Conservation (phyloP, 371 early-diverging fungal genomes). For the Mortierella sp. region DNA sequence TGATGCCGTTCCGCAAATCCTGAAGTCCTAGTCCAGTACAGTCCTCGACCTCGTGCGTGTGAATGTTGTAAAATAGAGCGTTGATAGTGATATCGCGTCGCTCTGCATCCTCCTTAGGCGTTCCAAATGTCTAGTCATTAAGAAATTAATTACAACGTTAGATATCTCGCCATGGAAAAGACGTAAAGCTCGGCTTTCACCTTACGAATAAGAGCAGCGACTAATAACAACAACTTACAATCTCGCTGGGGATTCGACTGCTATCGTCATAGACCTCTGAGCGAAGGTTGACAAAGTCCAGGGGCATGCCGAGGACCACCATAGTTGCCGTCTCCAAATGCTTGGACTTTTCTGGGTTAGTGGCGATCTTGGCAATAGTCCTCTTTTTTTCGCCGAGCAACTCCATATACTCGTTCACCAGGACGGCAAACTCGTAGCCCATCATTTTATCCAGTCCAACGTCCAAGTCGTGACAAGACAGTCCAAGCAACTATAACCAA, state of each 20-base stretch:
- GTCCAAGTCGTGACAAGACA: slow-evolving; percentile 94
- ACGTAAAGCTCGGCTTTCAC: neutral
- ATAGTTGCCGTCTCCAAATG: slow-evolving; percentile 99
- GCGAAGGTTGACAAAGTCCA: slow-evolving; percentile 99
- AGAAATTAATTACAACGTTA: neutral
- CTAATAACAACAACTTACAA: slow-evolving; percentile 65
- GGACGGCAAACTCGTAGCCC: slow-evolving; percentile 94
- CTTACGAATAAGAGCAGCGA: too few species aligned
- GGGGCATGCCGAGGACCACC: slow-evolving; percentile 79
- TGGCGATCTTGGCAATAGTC: slow-evolving; percentile 85
- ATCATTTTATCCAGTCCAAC: slow-evolving; percentile 96
- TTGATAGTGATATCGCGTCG: slow-evolving; percentile 99
- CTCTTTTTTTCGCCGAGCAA: slow-evolving; percentile 63
- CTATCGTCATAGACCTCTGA: slow-evolving; percentile 92
- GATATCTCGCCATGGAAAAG: neutral
- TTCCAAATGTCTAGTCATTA: slow-evolving; percentile 84
- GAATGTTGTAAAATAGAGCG: slow-evolving; percentile 98
- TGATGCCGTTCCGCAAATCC: slow-evolving; percentile 78
- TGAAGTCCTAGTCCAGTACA: slow-evolving; percentile 86
- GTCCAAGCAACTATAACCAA: slow-evolving; percentile 83
- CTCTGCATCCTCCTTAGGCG: slow-evolving; percentile 96
- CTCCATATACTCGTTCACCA: slow-evolving; percentile 78
- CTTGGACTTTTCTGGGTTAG: slow-evolving; percentile 98
- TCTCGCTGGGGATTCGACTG: slow-evolving; percentile 85
- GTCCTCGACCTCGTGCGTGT: slow-evolving; percentile 92